Evolutionary conservation across 2,329 filamentous ascomycete genomes (phyloP).

Genomic region (Massarina eburnea): DNA sequence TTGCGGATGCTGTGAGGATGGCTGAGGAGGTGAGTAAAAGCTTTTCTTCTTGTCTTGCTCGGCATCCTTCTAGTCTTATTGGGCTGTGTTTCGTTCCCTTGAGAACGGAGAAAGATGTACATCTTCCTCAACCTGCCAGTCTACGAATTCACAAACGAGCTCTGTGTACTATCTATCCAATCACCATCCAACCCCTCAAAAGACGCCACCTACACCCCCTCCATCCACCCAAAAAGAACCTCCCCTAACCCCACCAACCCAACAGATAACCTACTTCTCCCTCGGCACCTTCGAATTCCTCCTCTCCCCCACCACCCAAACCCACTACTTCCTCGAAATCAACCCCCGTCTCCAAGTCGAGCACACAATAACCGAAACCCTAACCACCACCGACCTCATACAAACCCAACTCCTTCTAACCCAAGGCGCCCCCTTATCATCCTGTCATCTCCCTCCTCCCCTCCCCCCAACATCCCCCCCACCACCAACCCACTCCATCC

Average conservation of each 20-base stretch:
- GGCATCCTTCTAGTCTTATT: too few relatives aligned
- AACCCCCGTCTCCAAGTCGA: slow-evolving; percentile 65
- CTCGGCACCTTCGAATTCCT: slow-evolving; percentile 68
- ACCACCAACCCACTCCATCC: slow-evolving; percentile 53
- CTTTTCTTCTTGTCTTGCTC: not conserved
- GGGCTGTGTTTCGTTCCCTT: too few relatives aligned
- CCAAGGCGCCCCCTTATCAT: slow-evolving; percentile 50
- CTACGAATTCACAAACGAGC: too few relatives aligned
- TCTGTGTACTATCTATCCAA: too few relatives aligned
- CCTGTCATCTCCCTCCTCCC: slow-evolving; percentile 35
- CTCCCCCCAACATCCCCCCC: slow-evolving; percentile 33
- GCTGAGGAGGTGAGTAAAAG: slow-evolving; percentile 45
- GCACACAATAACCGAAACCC: slow-evolving; percentile 62
- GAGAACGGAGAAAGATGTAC: too few relatives aligned
- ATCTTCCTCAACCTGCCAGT: too few relatives aligned
- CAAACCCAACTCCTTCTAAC: slow-evolving; percentile 57
- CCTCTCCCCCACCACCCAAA: slow-evolving; percentile 50
- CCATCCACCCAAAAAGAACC: too few relatives aligned
- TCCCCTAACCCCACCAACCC: not conserved
- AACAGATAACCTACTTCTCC: slow-evolving; percentile 56
- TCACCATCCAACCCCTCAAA: too few relatives aligned
- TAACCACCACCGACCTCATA: slow-evolving; percentile 58
- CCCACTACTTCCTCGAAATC: slow-evolving; percentile 63
- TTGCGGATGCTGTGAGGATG: slow-evolving; percentile 57
- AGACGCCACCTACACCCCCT: too few relatives aligned